Evolutionary conservation across 495 filamentous ascomycete species (phyloP).

Genomic region (Achaetomiella virescens): DNA sequence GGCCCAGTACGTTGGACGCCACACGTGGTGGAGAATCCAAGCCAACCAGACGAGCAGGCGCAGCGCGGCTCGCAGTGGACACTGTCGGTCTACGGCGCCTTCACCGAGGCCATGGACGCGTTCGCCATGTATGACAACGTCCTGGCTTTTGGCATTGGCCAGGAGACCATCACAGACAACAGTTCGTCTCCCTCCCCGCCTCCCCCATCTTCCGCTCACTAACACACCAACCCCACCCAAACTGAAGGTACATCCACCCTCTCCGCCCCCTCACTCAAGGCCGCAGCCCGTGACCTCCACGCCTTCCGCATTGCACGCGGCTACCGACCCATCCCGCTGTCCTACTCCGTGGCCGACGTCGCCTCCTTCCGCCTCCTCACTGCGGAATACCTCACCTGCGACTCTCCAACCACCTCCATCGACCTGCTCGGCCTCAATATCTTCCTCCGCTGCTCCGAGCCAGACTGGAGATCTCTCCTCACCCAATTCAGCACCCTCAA

Average conservation of each 20-base stretch:
- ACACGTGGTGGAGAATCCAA: neutral
- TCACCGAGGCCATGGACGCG: conserved; percentile 59
- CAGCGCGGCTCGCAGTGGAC: conserved; percentile 47
- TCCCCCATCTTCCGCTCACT: neutral
- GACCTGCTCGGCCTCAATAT: conserved; percentile 78
- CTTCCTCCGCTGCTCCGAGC: conserved; percentile 35
- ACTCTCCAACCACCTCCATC: conserved; percentile 46
- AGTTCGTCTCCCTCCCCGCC: neutral
- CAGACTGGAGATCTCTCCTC: neutral
- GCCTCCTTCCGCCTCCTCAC: conserved; percentile 66
- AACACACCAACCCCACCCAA: conserved; percentile 25
- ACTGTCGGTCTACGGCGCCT: conserved; percentile 53
- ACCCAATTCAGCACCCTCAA: neutral
- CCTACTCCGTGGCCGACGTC: conserved; percentile 77
- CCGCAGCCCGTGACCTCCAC: conserved; percentile 70
- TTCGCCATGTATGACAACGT: conserved; percentile 70
- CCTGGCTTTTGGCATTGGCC: conserved; percentile 70
- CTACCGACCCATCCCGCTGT: conserved; percentile 71
- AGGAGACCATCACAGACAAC: conserved; percentile 61
- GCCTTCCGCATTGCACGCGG: conserved; percentile 62
- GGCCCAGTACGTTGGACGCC: neutral
- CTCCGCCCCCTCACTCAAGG: conserved; percentile 73
- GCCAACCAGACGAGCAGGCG: neutral
- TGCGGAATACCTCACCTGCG: conserved; percentile 75
- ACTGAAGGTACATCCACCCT: conserved; percentile 50